A percentile compares a stretch with the other conserved stretches of the same genome.
Evolutionary conservation across 2,329 filamentous ascomycete genomes (phyloP).

Genomic region (Aphanocladium album): DNA sequence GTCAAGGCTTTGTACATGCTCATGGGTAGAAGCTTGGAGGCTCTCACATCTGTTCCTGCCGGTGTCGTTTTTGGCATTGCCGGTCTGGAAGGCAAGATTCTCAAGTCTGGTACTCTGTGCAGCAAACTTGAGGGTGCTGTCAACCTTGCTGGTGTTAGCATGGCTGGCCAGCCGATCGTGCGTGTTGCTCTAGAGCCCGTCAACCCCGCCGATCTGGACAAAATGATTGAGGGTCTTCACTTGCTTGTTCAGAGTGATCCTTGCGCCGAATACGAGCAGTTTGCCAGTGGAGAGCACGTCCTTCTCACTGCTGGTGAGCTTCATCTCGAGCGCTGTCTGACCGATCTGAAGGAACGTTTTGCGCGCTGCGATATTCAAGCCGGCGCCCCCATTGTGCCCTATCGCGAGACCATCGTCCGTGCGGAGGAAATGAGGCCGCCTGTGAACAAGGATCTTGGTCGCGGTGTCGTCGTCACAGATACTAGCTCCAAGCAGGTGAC

Average conservation of each 20-base stretch:
- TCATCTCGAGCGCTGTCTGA: slow-evolving; percentile 88
- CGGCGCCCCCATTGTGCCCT: slow-evolving; percentile 91
- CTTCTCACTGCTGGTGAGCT: slow-evolving; percentile 89
- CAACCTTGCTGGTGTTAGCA: slow-evolving; percentile 80
- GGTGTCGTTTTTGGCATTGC: slow-evolving; percentile 94
- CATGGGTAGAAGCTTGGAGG: slow-evolving; percentile 87
- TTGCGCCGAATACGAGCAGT: slow-evolving; percentile 91
- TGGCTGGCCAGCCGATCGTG: slow-evolving; percentile 84
- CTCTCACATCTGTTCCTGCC: slow-evolving; percentile 77
- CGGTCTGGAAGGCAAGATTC: slow-evolving; percentile 84
- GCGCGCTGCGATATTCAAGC: slow-evolving; percentile 92
- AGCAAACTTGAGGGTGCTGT: slow-evolving; percentile 80
- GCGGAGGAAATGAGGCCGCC: slow-evolving; percentile 89
- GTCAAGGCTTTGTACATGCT: slow-evolving; percentile 88
- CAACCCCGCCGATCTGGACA: slow-evolving; percentile 84
- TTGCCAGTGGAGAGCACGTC: slow-evolving; percentile 90
- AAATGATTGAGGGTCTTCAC: slow-evolving; percentile 85
- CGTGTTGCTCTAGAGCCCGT: slow-evolving; percentile 91
- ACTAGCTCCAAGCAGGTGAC: slow-evolving; percentile 85
- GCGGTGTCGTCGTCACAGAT: slow-evolving; percentile 69
- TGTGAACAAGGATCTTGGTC: slow-evolving; percentile 76
- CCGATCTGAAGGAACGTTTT: slow-evolving; percentile 87
- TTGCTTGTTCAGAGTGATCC: slow-evolving; percentile 92
- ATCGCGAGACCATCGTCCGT: slow-evolving; percentile 83
- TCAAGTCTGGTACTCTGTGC: slow-evolving; percentile 93